phyloP scores from a whole-genome alignment of 768 basidiomycete species.

The Xerocomus potaroensis region DNA sequence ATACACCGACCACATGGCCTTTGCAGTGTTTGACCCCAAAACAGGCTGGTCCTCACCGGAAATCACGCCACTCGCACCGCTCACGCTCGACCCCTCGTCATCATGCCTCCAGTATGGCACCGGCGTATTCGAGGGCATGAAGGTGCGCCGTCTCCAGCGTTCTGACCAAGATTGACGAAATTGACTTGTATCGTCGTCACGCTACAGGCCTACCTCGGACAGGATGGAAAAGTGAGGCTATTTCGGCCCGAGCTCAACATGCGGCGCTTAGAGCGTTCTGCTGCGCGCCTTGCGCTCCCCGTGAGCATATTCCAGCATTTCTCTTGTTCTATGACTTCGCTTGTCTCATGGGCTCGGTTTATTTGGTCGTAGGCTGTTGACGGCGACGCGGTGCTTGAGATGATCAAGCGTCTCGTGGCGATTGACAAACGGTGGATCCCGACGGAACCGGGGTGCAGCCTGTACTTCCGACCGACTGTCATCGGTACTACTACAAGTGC shows the following conservation, averaged over 20 bases:
- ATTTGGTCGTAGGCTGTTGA: constrained; percentile 44
- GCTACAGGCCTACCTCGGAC: constrained; percentile 65
- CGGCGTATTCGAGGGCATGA: constrained; percentile 63
- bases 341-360: too few species aligned
- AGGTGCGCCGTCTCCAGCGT: constrained; percentile 45
- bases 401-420: constrained; percentile 62
- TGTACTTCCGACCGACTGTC: constrained; percentile 84
- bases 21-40: constrained; percentile 53
- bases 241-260: constrained; percentile 87
- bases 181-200: too few species aligned
- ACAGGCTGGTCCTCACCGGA: constrained; percentile 69
- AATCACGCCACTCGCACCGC: constrained; percentile 65
- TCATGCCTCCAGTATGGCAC: constrained; percentile 61
- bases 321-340: too few species aligned
- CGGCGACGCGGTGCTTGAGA: constrained; percentile 41
- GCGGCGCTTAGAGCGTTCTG: constrained; percentile 69
- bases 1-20: constrained; percentile 76
- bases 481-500: constrained; percentile 44
- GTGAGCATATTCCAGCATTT: too few species aligned
- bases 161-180: not conserved
- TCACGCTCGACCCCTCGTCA: constrained; percentile 52
- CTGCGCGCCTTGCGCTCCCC: constrained; percentile 68
- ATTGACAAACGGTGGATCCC: constrained; percentile 89
- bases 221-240: constrained; percentile 65
- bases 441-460: constrained; percentile 59